These are phyloP conservation scores for Tritrichomonas musculus DNA, from an alignment of 208 protist genomes.

Conservation along the genomic window DNA sequence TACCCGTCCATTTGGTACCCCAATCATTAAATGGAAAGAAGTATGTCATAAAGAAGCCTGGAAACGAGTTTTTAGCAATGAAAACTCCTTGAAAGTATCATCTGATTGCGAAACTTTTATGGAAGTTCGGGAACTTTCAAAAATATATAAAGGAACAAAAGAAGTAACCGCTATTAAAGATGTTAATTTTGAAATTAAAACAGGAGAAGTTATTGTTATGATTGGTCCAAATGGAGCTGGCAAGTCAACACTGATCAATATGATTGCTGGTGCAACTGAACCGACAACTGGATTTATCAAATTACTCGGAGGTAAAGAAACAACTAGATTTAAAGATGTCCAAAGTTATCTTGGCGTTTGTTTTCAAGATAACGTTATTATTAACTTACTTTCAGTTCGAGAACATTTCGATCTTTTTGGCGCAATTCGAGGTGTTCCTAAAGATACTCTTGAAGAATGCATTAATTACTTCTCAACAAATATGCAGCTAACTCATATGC, in stretches of 20 bases:
- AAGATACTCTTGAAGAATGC: neutral
- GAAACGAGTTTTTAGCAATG: neutral
- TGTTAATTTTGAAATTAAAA: neutral
- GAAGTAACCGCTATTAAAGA: neutral
- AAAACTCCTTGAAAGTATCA: neutral
- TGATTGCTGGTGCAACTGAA: neutral
- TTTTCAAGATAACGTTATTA: neutral
- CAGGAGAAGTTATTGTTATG: neutral
- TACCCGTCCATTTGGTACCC: neutral
- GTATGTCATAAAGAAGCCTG: neutral
- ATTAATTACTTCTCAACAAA: neutral
- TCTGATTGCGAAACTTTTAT: neutral
- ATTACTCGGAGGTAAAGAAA: neutral
- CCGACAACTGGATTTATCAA: neutral
- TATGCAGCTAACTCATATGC: neutral
- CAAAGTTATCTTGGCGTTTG: neutral
- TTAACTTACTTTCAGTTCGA: neutral
- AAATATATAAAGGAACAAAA: neutral
- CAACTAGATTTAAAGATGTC: neutral
- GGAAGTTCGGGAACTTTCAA: neutral
- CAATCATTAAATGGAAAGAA: neutral
- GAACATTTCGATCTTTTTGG: constrained; percentile 14
- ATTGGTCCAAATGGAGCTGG: constrained; percentile 1
- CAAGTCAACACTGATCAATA: neutral
- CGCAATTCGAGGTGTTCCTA: neutral